Percentiles rank a stretch among this genome's conserved stretches.
phyloP scores from a whole-genome alignment of 192 early-diverging fungal species.

The Coemansia sp. region DNA sequence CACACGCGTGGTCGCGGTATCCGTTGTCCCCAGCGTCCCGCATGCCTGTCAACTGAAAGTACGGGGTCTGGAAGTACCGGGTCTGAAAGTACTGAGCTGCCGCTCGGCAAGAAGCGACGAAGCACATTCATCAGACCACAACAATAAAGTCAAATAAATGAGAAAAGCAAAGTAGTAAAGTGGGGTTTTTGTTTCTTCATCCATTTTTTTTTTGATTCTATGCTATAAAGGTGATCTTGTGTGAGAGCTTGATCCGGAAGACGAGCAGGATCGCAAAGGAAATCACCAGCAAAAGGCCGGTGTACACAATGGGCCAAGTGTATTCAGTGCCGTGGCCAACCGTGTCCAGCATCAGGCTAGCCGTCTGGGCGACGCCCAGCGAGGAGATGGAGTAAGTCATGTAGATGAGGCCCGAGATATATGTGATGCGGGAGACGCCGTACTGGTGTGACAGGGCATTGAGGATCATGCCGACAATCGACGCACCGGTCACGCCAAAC shows the following conservation, averaged over 20 bases:
- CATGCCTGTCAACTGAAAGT: too few relatives aligned
- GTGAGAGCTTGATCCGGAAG: conserved; percentile 24
- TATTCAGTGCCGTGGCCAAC: conserved; percentile 36
- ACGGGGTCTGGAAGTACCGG: too few relatives aligned
- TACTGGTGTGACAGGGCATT: conserved; percentile 34
- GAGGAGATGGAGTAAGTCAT: conserved; percentile 37
- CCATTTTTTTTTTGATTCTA: background rate
- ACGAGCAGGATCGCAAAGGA: conserved; percentile 14
- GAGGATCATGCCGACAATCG: conserved; percentile 38
- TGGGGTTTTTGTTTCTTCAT: too few relatives aligned
- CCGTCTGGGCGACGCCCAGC: conserved; percentile 29
- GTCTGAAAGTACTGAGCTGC: too few relatives aligned
- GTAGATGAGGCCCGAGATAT: conserved; percentile 44
- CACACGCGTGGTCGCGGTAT: too few relatives aligned
- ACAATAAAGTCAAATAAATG: too few relatives aligned
- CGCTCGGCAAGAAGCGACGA: too few relatives aligned
- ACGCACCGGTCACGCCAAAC: conserved; percentile 36
- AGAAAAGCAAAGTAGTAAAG: conserved; percentile 1
- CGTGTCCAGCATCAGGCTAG: conserved; percentile 45
- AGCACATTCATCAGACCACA: too few relatives aligned
- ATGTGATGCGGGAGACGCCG: conserved; percentile 34
- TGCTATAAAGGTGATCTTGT: conserved; percentile 1
- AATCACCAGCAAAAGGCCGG: conserved; percentile 25
- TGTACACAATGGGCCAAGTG: conserved; percentile 45
- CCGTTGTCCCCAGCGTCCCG: too few relatives aligned